Percentiles rank a stretch among this genome's conserved stretches.
phyloP scores from a whole-genome alignment of 768 basidiomycete genomes.

The Lactarius evosmus region DNA sequence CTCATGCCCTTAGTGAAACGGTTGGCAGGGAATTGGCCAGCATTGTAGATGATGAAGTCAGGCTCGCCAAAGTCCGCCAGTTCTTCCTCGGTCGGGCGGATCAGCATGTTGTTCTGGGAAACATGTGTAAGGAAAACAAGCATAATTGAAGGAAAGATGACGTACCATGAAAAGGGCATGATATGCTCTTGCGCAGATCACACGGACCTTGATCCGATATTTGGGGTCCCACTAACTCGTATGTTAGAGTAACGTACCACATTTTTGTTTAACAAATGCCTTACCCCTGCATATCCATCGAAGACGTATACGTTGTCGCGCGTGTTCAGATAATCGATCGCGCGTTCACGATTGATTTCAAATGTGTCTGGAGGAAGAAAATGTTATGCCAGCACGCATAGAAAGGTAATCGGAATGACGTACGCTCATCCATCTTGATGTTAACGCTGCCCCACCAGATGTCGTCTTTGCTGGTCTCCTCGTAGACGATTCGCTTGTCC shows the following conservation, averaged over 20 bases:
- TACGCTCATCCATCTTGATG: conserved; percentile 97
- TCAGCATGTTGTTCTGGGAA: conserved; percentile 94
- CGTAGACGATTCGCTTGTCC: conserved; percentile 99
- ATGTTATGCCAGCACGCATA: neutral
- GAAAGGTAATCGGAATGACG: conserved; percentile 34
- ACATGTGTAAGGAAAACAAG: conserved; percentile 11
- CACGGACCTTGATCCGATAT: conserved; percentile 99
- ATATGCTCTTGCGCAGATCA: conserved; percentile 97
- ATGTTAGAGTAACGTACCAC: conserved; percentile 15
- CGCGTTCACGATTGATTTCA: conserved; percentile 98
- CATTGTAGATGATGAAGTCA: conserved; percentile 99
- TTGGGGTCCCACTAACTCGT: conserved; percentile 85
- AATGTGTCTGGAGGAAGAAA: conserved; percentile 69
- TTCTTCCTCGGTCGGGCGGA: conserved; percentile 94
- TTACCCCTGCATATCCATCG: conserved; percentile 88
- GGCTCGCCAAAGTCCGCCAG: conserved; percentile 93
- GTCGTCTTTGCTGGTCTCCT: conserved; percentile 93
- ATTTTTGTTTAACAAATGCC: conserved; percentile 29
- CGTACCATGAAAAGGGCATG: conserved; percentile 97
- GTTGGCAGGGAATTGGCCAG: conserved; percentile 99
- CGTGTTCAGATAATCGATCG: conserved; percentile 98
- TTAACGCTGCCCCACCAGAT: conserved; percentile 99
- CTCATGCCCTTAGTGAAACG: conserved; percentile 99
- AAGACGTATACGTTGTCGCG: conserved; percentile 98
- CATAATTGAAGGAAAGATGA: conserved; percentile 27